Evolutionary conservation across 2,329 filamentous ascomycete species (phyloP).

Genomic region (Calonectria hongkongensis): DNA sequence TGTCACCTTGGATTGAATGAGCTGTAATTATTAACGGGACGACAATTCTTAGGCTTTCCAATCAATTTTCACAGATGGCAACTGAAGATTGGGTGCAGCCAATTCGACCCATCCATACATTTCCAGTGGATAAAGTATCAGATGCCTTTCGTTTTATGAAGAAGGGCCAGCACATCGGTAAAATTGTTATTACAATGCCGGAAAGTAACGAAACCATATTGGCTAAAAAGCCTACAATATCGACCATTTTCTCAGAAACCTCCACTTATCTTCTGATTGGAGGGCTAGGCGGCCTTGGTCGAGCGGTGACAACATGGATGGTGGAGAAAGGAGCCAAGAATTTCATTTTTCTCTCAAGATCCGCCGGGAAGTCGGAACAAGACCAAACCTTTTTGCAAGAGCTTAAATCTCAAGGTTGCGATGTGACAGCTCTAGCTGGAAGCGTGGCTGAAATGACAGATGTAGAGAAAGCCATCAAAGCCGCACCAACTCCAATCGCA

Average conservation of each 20-base stretch:
- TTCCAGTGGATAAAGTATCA: conserved; percentile 47
- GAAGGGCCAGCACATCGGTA: conserved; percentile 62
- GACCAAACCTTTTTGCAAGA: conserved; percentile 48
- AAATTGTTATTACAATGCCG: conserved; percentile 56
- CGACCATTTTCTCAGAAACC: not conserved
- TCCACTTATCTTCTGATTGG: conserved; percentile 48
- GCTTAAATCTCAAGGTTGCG: conserved; percentile 51
- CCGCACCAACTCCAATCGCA: conserved; percentile 26
- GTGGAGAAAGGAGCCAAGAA: conserved; percentile 26
- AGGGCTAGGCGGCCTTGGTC: conserved; percentile 49
- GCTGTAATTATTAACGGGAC: no score
- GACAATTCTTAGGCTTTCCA: not conserved
- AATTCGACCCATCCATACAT: not conserved
- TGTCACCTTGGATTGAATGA: no score
- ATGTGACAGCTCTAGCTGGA: conserved; percentile 55
- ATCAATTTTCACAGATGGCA: not conserved
- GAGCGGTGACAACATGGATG: conserved; percentile 49
- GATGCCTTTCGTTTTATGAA: conserved; percentile 66
- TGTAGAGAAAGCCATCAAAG: conserved; percentile 51
- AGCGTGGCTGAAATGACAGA: conserved; percentile 56
- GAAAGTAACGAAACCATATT: not conserved
- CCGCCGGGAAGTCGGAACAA: not conserved
- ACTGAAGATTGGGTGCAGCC: not conserved
- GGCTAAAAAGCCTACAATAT: not conserved
- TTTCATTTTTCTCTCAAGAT: conserved; percentile 41